Evolutionary conservation across 257 asterid species (phyloP).

Genomic region (Penstemon eatonii): DNA sequence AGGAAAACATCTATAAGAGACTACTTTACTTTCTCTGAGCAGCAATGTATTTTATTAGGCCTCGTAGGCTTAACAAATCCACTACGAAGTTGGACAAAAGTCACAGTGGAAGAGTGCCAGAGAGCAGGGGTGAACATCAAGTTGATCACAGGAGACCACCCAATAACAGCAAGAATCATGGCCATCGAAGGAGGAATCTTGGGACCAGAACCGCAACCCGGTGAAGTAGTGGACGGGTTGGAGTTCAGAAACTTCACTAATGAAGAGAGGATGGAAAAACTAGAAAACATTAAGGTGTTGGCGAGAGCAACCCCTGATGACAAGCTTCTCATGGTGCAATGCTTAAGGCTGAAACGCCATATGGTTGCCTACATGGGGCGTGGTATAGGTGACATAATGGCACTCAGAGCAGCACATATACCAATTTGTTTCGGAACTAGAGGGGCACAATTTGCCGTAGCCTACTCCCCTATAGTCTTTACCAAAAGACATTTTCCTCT

Average conservation of each 20-base stretch:
- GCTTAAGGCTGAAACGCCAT: conserved; percentile 23
- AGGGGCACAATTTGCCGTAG: conserved; percentile 27
- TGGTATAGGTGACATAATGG: conserved; percentile 27
- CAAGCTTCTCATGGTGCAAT: conserved; percentile 33
- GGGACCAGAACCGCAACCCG: conserved; percentile 5
- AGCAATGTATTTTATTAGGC: conserved; percentile 30
- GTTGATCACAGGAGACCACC: conserved; percentile 32
- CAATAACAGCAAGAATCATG: conserved; percentile 21
- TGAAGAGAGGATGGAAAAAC: conserved; percentile 30
- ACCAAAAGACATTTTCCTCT: not conserved
- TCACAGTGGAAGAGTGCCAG: conserved; percentile 14
- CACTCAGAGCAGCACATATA: conserved; percentile 28
- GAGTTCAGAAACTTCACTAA: conserved; percentile 18
- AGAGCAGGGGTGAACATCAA: conserved; percentile 30
- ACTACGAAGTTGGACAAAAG: conserved; percentile 2
- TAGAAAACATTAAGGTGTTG: conserved; percentile 24
- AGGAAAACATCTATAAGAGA: conserved; percentile 29
- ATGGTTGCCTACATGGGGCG: conserved; percentile 31
- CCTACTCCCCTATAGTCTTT: conserved; percentile 21
- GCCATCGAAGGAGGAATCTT: conserved; percentile 27
- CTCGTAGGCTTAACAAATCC: conserved; percentile 24
- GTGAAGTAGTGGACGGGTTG: conserved; percentile 18
- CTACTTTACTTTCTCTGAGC: conserved; percentile 22
- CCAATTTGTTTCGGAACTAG: conserved; percentile 28
- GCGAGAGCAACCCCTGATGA: conserved; percentile 31